Base-by-base conservation (phyloP, 768 basidiomycete species). In the Suillus variegatus region DNA sequence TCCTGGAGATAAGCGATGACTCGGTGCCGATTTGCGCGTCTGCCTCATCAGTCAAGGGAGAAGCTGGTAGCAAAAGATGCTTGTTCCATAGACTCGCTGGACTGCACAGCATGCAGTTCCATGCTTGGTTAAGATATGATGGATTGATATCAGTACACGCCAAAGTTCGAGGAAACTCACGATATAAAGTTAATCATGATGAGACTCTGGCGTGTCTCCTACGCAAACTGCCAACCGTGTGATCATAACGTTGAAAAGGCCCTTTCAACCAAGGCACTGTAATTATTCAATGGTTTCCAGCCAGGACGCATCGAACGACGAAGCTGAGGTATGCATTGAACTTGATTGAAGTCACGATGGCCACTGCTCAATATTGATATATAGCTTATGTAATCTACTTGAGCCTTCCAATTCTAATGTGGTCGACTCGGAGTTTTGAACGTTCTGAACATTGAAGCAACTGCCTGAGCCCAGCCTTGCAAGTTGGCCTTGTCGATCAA, bases 401-500 rank as follows among this genome's bases (percentile, higher is more conserved):
- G 57, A 58, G 38, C 22, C 28, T 41, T 58, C 57, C 9, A 43
- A 43, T 43, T 44, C 43, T 22, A 38, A 47, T 36, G 36, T 7
- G 32, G 9, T 35, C 20, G 40, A 41, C 41, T 41, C 41, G 18
- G 36, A 57, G 56, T 58, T 58, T 58, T 18, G 38, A 40, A 40
- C 22, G 22, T 58, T 40, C 40, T 40, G 38, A 40, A 22, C n/a
- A 38, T 8, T 12, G 13, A 22, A 57, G 56, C 22, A 25, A 18
- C 18, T 58, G 40, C 57, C 28, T 43, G 36, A 16, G 18, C 41
- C 43, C 18, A 43, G 41, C 12, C 25, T 36, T 55, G 35, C 16
- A 60, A 60, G 44, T 47, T 25, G 54, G 32, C 69, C 46, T 52
- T 66, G 43, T 32, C 58, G 28, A 41, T 49, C 49, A 58, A 60